phyloP scores from a whole-genome alignment of 352 stramenopile genomes.

The Poterioochromonas sp. region DNA sequence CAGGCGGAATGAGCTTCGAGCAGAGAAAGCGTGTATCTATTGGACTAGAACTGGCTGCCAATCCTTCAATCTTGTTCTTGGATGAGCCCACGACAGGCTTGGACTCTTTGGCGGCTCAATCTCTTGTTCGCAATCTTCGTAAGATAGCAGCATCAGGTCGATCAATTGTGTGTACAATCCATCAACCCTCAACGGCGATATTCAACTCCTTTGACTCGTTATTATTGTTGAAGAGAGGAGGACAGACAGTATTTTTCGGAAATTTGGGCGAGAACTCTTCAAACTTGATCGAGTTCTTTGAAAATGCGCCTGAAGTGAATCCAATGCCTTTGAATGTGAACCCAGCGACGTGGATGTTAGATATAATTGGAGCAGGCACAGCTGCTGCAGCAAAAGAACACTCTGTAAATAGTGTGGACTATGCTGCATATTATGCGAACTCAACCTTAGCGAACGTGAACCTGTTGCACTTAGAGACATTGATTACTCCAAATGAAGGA shows the following conservation, averaged over 20 bases:
- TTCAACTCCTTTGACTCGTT: slow-evolving; percentile 81
- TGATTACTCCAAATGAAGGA: neutral
- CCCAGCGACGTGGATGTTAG: slow-evolving; percentile 50
- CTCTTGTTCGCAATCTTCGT: slow-evolving; percentile 70
- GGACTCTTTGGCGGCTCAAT: slow-evolving; percentile 57
- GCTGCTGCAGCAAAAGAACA: neutral
- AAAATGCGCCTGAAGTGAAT: slow-evolving; percentile 58
- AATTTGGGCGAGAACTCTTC: slow-evolving; percentile 63
- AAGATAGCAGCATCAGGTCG: slow-evolving; percentile 70
- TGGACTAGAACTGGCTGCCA: slow-evolving; percentile 72
- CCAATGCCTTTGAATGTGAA: slow-evolving; percentile 66
- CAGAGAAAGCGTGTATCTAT: slow-evolving; percentile 84
- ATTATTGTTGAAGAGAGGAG: slow-evolving; percentile 66
- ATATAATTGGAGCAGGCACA: slow-evolving; percentile 46
- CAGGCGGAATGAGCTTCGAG: slow-evolving; percentile 66
- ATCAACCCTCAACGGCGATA: slow-evolving; percentile 58
- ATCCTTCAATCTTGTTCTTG: slow-evolving; percentile 84
- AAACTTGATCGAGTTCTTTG: slow-evolving; percentile 75
- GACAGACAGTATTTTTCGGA: slow-evolving; percentile 75
- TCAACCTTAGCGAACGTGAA: neutral
- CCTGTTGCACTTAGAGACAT: neutral
- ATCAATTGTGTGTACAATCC: slow-evolving; percentile 73
- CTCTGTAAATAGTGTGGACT: too few relatives aligned
- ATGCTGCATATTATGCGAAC: slow-evolving; percentile 4
- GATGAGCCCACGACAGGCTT: slow-evolving; percentile 78